A percentile compares a stretch with the other conserved stretches of the same genome.
phyloP scores from a whole-genome alignment of 352 stramenopile genomes.

The Globisporangium lucens region DNA sequence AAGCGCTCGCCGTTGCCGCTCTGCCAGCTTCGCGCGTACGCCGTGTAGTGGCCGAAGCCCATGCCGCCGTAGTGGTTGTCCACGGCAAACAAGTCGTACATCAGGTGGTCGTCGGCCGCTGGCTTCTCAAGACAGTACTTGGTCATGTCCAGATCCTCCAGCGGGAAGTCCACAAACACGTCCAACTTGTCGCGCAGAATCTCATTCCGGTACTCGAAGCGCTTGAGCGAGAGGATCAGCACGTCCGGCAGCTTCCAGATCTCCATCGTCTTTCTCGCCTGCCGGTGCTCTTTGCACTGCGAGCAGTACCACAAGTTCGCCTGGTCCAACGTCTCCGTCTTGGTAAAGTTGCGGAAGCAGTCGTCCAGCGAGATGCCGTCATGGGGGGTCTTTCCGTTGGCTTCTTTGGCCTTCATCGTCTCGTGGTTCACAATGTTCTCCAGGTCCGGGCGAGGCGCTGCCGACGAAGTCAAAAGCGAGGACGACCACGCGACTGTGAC shows the following conservation, averaged over 20 bases:
- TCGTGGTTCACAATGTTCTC: slow-evolving; percentile 58
- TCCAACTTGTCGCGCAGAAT: slow-evolving; percentile 83
- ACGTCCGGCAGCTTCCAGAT: slow-evolving; percentile 80
- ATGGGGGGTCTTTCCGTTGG: slow-evolving; percentile 14
- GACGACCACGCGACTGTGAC: slow-evolving; percentile 52
- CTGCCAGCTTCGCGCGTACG: slow-evolving; percentile 74
- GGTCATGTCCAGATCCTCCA: slow-evolving; percentile 80
- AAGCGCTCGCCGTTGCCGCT: slow-evolving; percentile 49
- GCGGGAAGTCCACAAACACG: slow-evolving; percentile 83
- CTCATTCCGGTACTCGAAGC: slow-evolving; percentile 87
- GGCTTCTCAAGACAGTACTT: slow-evolving; percentile 69
- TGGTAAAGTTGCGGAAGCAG: slow-evolving; percentile 87
- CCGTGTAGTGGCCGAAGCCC: slow-evolving; percentile 90
- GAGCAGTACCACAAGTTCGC: slow-evolving; percentile 87
- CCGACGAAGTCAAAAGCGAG: slow-evolving; percentile 34
- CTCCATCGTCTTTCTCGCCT: slow-evolving; percentile 78
- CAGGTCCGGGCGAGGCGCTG: slow-evolving; percentile 39
- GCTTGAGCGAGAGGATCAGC: slow-evolving; percentile 85
- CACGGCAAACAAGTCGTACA: slow-evolving; percentile 88
- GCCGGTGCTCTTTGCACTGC: slow-evolving; percentile 72
- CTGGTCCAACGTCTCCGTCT: slow-evolving; percentile 73
- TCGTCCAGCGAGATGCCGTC: slow-evolving; percentile 61
- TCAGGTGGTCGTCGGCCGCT: slow-evolving; percentile 33
- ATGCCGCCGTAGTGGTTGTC: slow-evolving; percentile 90
- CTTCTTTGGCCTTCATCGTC: slow-evolving; percentile 32